A percentile compares a stretch with the other conserved stretches of the same genome.
These are phyloP conservation scores for Grigorovia yakushimaensis DNA, from an alignment of 805 yeast species.

Conservation along the genomic window DNA sequence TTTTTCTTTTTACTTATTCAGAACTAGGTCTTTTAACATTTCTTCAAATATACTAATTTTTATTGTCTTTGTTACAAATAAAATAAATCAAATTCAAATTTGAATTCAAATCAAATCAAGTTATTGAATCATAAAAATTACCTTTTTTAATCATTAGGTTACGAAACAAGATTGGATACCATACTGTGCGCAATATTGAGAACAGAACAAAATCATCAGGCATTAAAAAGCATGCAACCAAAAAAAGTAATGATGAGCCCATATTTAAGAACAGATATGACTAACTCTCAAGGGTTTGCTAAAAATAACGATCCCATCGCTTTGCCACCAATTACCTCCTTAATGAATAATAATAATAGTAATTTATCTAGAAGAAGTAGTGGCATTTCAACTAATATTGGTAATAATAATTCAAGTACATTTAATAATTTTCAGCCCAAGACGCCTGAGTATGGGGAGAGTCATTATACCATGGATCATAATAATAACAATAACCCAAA, in stretches of 20 bases:
- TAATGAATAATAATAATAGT: slow-evolving; percentile 1
- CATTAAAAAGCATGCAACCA: neutral
- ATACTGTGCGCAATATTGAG: neutral
- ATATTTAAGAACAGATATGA: neutral
- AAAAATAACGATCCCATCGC: neutral
- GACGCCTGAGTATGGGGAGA: neutral
- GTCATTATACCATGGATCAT: too few relatives aligned
- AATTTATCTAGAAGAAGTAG: neutral
- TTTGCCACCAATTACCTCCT: slow-evolving; percentile 6
- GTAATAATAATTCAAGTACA: too few relatives aligned
- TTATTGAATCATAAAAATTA: too few relatives aligned
- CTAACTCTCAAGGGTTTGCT: neutral
- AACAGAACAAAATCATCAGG: neutral
- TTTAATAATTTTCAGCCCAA: neutral
- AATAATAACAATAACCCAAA: too few relatives aligned
- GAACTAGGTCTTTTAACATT: too few relatives aligned
- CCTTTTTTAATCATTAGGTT: too few relatives aligned
- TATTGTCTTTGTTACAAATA: too few relatives aligned
- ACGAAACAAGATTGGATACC: neutral
- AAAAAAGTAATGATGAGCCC: neutral
- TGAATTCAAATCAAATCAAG: too few relatives aligned
- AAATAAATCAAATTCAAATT: too few relatives aligned
- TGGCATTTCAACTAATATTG: neutral
- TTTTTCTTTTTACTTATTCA: too few relatives aligned
- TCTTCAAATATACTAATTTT: too few relatives aligned